Evolutionary conservation across 495 filamentous ascomycete genomes (phyloP).

Genomic region (Neurospora africana): DNA sequence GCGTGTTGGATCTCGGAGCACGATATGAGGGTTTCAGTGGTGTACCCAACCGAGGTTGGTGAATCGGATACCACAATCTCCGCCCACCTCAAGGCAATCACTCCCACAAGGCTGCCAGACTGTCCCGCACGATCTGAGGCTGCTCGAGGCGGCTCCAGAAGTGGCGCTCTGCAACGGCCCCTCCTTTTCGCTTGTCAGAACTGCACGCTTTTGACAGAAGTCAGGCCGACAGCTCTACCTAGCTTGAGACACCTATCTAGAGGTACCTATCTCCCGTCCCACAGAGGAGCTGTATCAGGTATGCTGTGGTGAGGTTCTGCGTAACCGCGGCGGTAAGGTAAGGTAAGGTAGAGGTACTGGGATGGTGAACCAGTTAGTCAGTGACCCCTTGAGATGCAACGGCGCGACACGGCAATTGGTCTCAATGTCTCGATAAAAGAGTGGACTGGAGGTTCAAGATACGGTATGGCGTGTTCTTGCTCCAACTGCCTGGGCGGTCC

Average conservation of each 20-base stretch:
- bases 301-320: neutral
- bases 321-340: neutral
- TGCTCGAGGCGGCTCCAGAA: neutral
- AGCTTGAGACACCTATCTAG: neutral
- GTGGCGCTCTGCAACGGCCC: neutral
- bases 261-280: neutral
- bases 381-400: neutral
- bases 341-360: neutral
- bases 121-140: neutral
- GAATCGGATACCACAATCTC: neutral
- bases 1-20: neutral
- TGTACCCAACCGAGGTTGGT: neutral
- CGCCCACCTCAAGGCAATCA: neutral
- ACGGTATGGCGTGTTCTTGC: neutral
- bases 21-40: neutral
- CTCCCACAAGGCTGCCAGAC: neutral
- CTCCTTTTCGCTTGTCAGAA: neutral
- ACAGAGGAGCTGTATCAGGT: neutral
- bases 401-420: neutral
- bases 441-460: neutral
- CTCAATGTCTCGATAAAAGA: neutral
- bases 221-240: neutral
- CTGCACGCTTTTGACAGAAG: neutral
- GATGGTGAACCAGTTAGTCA: neutral
- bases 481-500: neutral